These are phyloP conservation scores for Mrakia blollopis DNA, from an alignment of 768 basidiomycete genomes.

Conservation along the genomic window DNA sequence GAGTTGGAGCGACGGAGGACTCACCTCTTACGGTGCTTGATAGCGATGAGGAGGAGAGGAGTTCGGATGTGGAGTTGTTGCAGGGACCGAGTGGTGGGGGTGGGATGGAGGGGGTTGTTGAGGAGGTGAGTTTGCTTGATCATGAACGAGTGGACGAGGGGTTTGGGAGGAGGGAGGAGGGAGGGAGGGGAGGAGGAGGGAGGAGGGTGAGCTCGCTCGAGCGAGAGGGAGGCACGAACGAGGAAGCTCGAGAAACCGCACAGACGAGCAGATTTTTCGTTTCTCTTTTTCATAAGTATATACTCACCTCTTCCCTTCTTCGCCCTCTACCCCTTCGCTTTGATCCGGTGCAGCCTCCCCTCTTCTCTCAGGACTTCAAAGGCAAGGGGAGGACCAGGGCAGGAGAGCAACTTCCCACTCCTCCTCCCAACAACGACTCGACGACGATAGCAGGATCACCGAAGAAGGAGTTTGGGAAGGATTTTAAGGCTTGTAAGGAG, in stretches of 20 bases:
- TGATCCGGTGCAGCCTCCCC: neutral
- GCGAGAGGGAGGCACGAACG: neutral
- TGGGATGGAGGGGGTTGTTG: neutral
- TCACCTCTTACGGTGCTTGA: neutral
- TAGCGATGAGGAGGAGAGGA: neutral
- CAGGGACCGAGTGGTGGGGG: neutral
- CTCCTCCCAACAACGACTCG: neutral
- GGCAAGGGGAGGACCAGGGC: neutral
- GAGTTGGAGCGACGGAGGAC: neutral
- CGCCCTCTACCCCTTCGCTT: neutral
- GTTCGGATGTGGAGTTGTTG: neutral
- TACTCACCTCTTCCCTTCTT: neutral
- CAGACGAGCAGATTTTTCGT: neutral
- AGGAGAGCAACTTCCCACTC: neutral
- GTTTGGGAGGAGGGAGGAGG: neutral
- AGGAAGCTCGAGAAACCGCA: too few relatives aligned
- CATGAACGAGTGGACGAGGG: neutral
- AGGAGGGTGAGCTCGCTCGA: neutral
- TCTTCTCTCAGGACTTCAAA: neutral
- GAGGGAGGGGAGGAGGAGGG: neutral
- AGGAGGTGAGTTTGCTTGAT: neutral
- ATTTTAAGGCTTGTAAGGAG: neutral
- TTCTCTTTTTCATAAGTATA: too few relatives aligned
- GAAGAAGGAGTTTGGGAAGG: neutral
- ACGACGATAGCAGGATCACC: neutral